Evolutionary conservation across 2,329 filamentous ascomycete species (phyloP).

Genomic region (Aspergillus hiratsukae): DNA sequence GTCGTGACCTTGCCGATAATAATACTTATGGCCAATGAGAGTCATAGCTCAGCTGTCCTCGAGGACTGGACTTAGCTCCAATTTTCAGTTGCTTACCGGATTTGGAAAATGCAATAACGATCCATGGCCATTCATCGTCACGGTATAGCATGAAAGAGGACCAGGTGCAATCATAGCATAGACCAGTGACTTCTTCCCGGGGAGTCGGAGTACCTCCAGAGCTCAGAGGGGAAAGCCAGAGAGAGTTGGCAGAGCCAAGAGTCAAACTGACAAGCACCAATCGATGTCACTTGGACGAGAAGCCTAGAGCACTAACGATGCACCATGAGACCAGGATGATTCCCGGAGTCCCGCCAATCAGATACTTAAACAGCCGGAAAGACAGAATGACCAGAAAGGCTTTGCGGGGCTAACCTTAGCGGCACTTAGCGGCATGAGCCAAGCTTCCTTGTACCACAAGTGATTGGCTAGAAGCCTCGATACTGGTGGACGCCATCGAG

Average conservation of each 20-base stretch:
- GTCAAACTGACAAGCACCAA: neutral
- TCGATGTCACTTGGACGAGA: neutral
- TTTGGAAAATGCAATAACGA: conserved; percentile 11
- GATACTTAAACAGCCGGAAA: neutral
- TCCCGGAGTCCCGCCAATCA: neutral
- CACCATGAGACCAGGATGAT: neutral
- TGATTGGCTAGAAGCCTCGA: conserved; percentile 14
- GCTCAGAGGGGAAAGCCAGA: neutral
- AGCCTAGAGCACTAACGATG: neutral
- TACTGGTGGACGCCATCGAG: neutral
- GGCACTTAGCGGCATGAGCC: conserved; percentile 16
- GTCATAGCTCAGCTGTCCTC: neutral
- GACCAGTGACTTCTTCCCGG: neutral
- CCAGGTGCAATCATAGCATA: neutral
- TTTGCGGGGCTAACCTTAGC: conserved; percentile 12
- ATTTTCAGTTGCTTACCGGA: neutral
- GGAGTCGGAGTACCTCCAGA: neutral
- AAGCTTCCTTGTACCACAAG: conserved; percentile 14
- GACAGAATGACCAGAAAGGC: neutral
- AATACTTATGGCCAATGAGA: neutral
- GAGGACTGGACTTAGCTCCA: neutral
- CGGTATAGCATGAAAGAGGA: neutral
- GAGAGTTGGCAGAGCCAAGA: neutral
- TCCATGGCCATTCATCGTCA: neutral
- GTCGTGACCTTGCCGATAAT: neutral